Evolutionary conservation across 805 yeast species (phyloP).

Genomic region (Cephaloascus fragrans): DNA sequence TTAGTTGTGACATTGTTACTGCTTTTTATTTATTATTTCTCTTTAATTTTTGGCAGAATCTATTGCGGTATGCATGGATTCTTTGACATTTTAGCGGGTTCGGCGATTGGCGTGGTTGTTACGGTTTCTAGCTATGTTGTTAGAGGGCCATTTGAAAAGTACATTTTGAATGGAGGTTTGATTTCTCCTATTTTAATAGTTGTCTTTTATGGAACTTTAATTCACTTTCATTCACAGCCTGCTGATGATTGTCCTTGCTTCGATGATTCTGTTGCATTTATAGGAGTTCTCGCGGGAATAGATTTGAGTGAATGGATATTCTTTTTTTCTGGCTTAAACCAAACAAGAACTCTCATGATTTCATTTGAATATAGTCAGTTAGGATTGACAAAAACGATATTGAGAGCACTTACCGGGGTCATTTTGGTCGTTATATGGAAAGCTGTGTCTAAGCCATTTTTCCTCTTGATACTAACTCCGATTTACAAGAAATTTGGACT

Average conservation of each 20-base stretch:
- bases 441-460: slow-evolving; percentile 53
- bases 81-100: slow-evolving; percentile 63
- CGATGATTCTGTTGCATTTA: slow-evolving; percentile 88
- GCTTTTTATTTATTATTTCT: slow-evolving; percentile 40
- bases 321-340: too few relatives aligned
- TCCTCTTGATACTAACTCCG: slow-evolving; percentile 51
- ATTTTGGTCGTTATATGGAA: slow-evolving; percentile 64
- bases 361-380: slow-evolving; percentile 29
- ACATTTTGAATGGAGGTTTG: slow-evolving; percentile 19
- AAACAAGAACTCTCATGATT: slow-evolving; percentile 21
- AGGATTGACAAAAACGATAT: slow-evolving; percentile 29
- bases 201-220: slow-evolving; percentile 33
- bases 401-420: slow-evolving; percentile 57
- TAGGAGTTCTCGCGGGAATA: slow-evolving; percentile 78
- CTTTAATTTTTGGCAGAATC: slow-evolving; percentile 70
- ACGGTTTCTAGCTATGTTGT: slow-evolving; percentile 34
- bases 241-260: slow-evolving; percentile 94
- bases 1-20: slow-evolving; percentile 9
- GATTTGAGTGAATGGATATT: slow-evolving; percentile 61
- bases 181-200: slow-evolving; percentile 26
- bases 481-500: slow-evolving; percentile 35
- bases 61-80: slow-evolving; percentile 98
- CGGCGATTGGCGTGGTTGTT: slow-evolving; percentile 47
- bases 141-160: slow-evolving; percentile 35
- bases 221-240: slow-evolving; percentile 73